Evolutionary conservation across 2,329 filamentous ascomycete species (phyloP).

Genomic region (Botryotinia globosa): DNA sequence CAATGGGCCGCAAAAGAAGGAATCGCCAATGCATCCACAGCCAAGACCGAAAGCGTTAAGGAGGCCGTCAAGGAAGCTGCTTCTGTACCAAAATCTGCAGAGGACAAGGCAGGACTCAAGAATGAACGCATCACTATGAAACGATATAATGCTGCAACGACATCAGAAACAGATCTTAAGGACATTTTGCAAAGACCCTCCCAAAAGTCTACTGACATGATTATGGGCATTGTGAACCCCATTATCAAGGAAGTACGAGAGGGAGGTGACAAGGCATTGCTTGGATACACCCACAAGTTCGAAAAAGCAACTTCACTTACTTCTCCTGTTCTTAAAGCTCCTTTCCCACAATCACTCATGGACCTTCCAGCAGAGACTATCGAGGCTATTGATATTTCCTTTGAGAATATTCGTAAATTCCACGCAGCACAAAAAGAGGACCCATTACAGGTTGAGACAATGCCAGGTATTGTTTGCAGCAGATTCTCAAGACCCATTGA

Average conservation of each 20-base stretch:
- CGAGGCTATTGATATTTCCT: slow-evolving; percentile 89
- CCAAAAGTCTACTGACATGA: slow-evolving; percentile 90
- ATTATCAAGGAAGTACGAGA: slow-evolving; percentile 86
- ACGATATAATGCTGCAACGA: slow-evolving; percentile 67
- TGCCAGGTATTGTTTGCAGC: slow-evolving; percentile 94
- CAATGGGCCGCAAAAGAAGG: slow-evolving; percentile 85
- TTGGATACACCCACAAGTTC: slow-evolving; percentile 96
- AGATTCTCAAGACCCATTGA: slow-evolving; percentile 92
- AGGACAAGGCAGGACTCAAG: slow-evolving; percentile 49
- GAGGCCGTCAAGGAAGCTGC: slow-evolving; percentile 46
- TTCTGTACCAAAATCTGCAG: slow-evolving; percentile 50
- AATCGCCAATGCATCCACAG: slow-evolving; percentile 44
- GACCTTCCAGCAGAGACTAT: slow-evolving; percentile 78
- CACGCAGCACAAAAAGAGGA: slow-evolving; percentile 87
- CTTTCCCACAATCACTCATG: slow-evolving; percentile 85
- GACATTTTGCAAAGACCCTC: slow-evolving; percentile 83
- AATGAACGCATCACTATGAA: slow-evolving; percentile 75
- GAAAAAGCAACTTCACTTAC: slow-evolving; percentile 91
- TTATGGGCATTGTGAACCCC: slow-evolving; percentile 84
- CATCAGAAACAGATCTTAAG: slow-evolving; percentile 62
- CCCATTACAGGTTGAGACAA: slow-evolving; percentile 84
- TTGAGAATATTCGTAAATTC: slow-evolving; percentile 91
- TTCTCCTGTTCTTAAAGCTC: slow-evolving; percentile 84
- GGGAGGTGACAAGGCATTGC: slow-evolving; percentile 80
- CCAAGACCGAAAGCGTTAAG: slow-evolving; percentile 35